Evolutionary conservation across 495 filamentous ascomycete genomes (phyloP).

Genomic region (Trichoderma gamsii): DNA sequence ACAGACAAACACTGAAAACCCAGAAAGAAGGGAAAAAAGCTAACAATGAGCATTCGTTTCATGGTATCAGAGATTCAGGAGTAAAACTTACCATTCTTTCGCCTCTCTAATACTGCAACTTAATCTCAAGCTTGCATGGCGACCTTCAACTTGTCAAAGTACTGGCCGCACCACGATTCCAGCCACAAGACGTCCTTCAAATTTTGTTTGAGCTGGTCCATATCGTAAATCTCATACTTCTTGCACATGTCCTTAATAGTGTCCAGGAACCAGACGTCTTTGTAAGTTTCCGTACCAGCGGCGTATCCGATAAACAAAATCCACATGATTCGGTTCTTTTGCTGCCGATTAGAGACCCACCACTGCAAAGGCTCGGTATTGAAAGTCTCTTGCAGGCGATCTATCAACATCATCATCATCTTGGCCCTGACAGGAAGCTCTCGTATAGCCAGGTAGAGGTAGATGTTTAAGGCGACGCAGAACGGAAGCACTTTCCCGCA

Average conservation of each 20-base stretch:
- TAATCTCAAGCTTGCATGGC: not conserved
- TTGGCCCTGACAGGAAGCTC: not conserved
- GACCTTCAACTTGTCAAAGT: not conserved
- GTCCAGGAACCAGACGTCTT: not conserved
- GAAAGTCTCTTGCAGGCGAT: not conserved
- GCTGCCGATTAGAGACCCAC: not conserved
- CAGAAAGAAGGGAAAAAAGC: too few species aligned
- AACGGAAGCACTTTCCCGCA: not conserved
- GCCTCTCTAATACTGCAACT: too few species aligned
- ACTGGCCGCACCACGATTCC: not conserved
- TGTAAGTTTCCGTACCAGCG: not conserved
- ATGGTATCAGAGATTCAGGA: conserved; percentile 14
- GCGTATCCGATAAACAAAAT: not conserved
- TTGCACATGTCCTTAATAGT: not conserved
- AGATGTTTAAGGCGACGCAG: not conserved
- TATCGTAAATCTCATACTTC: not conserved
- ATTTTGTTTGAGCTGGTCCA: not conserved
- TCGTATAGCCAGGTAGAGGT: not conserved
- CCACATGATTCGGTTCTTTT: not conserved
- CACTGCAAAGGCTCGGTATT: not conserved
- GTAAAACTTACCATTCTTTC: conserved; percentile 26
- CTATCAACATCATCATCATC: not conserved
- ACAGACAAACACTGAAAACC: too few species aligned
- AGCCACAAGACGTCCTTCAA: not conserved
- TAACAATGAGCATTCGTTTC: too few species aligned